Evolutionary conservation across 495 filamentous ascomycete genomes (phyloP).

Genomic region (Aspergillus funiculosus): DNA sequence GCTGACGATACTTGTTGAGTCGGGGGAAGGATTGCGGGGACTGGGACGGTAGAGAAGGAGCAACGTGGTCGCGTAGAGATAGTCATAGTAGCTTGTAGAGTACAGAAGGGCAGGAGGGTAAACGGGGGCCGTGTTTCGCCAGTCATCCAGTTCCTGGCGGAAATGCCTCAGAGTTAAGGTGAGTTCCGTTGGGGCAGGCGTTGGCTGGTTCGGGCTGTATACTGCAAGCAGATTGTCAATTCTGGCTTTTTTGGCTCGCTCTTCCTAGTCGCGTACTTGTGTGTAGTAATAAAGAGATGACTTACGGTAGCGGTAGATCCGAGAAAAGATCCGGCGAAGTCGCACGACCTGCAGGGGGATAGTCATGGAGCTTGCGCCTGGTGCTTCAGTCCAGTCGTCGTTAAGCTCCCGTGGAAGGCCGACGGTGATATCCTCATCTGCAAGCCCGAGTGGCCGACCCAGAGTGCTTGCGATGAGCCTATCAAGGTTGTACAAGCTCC

Average conservation of each 20-base stretch:
- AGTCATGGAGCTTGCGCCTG: slow-evolving; percentile 39
- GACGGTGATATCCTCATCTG: slow-evolving; percentile 47
- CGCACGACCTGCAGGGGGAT: slow-evolving; percentile 46
- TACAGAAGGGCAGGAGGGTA: slow-evolving; percentile 42
- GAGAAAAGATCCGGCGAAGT: slow-evolving; percentile 45
- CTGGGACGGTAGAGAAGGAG: slow-evolving; percentile 48
- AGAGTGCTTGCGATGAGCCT: slow-evolving; percentile 47
- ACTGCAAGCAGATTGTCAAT: slow-evolving; percentile 23
- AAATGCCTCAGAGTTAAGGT: slow-evolving; percentile 35
- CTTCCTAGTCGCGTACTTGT: not conserved
- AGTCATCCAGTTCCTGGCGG: slow-evolving; percentile 46
- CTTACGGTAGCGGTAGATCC: slow-evolving; percentile 44
- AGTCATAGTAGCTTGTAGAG: slow-evolving; percentile 46
- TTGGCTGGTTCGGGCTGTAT: slow-evolving; percentile 37
- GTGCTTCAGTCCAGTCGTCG: slow-evolving; percentile 39
- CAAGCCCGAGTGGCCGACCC: slow-evolving; percentile 44
- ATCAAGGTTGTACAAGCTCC: slow-evolving; percentile 50
- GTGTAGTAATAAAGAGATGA: not conserved
- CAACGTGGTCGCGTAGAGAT: slow-evolving; percentile 49
- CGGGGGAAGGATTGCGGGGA: slow-evolving; percentile 42
- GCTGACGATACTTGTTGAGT: slow-evolving; percentile 38
- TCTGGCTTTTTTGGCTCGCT: not conserved
- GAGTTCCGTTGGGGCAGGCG: slow-evolving; percentile 33
- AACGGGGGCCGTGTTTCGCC: slow-evolving; percentile 36
- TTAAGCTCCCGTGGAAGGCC: slow-evolving; percentile 41